phyloP scores from a whole-genome alignment of 352 stramenopile genomes.

The Pythium scleroteichum region DNA sequence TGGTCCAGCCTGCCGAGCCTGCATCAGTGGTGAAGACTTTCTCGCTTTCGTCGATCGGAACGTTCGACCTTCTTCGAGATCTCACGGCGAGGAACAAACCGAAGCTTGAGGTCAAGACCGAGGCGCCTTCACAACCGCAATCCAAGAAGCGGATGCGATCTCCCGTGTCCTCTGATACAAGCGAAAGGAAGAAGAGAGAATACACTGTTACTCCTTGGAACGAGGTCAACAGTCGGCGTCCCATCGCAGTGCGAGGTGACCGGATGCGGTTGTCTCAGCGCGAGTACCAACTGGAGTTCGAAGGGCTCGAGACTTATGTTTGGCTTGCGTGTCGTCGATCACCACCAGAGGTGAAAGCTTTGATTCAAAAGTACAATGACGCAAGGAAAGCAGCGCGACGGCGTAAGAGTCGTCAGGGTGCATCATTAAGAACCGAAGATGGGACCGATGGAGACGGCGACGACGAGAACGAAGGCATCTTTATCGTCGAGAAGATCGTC shows the following conservation, averaged over 20 bases:
- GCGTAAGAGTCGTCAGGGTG: background rate
- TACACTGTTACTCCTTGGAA: background rate
- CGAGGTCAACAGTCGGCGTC: background rate
- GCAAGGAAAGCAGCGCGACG: background rate
- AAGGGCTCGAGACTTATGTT: background rate
- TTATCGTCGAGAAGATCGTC: conserved; percentile 66
- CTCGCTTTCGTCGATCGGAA: background rate
- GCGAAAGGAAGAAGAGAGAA: background rate
- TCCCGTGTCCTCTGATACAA: background rate
- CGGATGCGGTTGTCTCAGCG: conserved; percentile 4
- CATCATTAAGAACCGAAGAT: background rate
- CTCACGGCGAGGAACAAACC: background rate
- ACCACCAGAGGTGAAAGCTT: background rate
- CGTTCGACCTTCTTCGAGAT: conserved; percentile 15
- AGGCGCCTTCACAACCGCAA: background rate
- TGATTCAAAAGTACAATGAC: conserved; percentile 8
- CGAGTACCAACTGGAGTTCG: conserved; percentile 17
- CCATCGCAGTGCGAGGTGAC: background rate
- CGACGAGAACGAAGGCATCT: conserved; percentile 27
- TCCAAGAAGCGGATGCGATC: conserved; percentile 12
- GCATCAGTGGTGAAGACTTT: background rate
- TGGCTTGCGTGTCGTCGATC: conserved; percentile 5
- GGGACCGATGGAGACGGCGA: background rate
- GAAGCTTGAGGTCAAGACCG: conserved; percentile 15
- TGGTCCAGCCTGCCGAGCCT: background rate